Conservation (phyloP, 345 rosid genomes). For the Noccaea caerulescens region DNA sequence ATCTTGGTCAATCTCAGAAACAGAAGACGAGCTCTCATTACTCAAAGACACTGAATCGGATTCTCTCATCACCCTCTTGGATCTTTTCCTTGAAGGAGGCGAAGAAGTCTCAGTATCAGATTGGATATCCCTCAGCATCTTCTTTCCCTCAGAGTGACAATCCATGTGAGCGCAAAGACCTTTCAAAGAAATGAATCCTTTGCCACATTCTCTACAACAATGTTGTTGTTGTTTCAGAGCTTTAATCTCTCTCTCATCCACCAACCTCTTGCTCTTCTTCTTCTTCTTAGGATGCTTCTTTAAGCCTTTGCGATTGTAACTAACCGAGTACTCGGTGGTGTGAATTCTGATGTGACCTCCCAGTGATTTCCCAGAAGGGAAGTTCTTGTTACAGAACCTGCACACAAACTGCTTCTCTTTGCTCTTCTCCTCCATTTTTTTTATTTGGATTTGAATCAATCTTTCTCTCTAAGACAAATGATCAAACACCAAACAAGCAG, state of each 20-base stretch:
- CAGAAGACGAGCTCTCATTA: conserved; percentile 37
- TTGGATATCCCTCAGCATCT: conserved; percentile 51
- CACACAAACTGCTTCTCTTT: conserved; percentile 61
- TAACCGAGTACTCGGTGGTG: conserved; percentile 45
- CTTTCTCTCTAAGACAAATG: conserved; percentile 25
- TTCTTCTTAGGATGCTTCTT: conserved; percentile 54
- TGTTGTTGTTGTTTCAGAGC: conserved; percentile 25
- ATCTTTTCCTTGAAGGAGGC: conserved; percentile 60
- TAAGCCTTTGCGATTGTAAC: conserved; percentile 43
- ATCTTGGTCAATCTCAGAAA: conserved; percentile 63
- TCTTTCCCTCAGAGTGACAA: conserved; percentile 58
- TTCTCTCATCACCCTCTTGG: conserved; percentile 41
- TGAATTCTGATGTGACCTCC: conserved; percentile 95
- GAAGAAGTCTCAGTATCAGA: conserved; percentile 67
- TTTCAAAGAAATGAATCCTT: conserved; percentile 70
- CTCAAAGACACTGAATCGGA: conserved; percentile 48
- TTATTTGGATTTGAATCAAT: not conserved
- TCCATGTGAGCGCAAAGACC: conserved; percentile 80
- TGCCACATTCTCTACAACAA: conserved; percentile 72
- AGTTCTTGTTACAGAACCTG: conserved; percentile 68
- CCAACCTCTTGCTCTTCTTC: conserved; percentile 50
- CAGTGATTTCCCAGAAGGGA: conserved; percentile 80
- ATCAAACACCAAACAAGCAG: conserved; percentile 36
- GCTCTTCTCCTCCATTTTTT: conserved; percentile 53
- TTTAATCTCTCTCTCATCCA: conserved; percentile 44